Evolutionary conservation across 1,284 basidiomycete species (phyloP), one percentile per base, ranked within the genome.

Genomic region (Apiotrichum laibachii): DNA sequence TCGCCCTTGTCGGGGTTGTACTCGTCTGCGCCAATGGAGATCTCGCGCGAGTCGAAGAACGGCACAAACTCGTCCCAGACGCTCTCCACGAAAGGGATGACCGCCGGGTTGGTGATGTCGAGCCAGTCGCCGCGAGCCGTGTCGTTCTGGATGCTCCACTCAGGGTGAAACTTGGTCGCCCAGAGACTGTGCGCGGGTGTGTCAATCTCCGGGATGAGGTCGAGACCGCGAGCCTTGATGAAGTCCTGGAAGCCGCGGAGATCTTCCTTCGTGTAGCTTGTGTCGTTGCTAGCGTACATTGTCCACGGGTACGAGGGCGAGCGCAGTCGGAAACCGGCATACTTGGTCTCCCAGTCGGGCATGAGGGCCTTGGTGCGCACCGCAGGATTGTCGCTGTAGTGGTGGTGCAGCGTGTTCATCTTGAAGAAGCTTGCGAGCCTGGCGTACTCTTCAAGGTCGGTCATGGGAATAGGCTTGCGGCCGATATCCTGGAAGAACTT

Each of bases 361-460:
- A 43, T 52, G 22, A 52, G 26, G 12, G 50, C 50, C 37, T 33
- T 33, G 48, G 33, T 50, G n/a, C 48, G 48, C 33, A 50, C 48
- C 1, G 48, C 48, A 13, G 48, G 48, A 21, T 52, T 52, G 50
- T 52, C 50, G 50, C 39, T 52, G 50, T 52, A 52, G 40, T 52
- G 50, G 40, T 52, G 50, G 50, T 52, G 50, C 21, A 52, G 50
- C 7, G 50, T 52, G 39, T 52, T 52, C 50, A 52, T 52, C 40
- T 52, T 52, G 50, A 52, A 52, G 31, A 52, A 52, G 37, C 39
- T 43, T 7, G 50, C 50, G 5, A 52, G 50, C 39, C 13, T 2
- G 39, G 50, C 50, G 18, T 43, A 43, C 50, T 52, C 50, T 5
- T 19, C 12, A 22, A 52, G 40, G 40, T 52, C 50, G 4, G 21